Base-by-base conservation (phyloP, 179 eudicot species). In the Beta corolliflora region DNA sequence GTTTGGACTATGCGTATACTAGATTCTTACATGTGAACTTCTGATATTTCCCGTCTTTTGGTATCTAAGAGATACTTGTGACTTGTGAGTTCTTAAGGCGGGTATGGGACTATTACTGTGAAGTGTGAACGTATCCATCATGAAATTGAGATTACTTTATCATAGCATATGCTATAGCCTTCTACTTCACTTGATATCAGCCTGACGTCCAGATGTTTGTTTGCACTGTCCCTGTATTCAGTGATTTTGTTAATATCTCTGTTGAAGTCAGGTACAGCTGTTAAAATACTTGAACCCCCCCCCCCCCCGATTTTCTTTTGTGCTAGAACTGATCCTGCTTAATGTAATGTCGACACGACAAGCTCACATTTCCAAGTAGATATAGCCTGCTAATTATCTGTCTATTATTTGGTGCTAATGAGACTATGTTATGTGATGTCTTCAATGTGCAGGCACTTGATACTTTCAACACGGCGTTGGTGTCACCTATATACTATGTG, bases 401-500 rank as follows among this genome's bases (percentile, higher is more conserved):
- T 68, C 13, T 64, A 60, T 60, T 16, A 68, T 68, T 36, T 41
- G 72, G 21, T 68, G 48, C n/a, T 68, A 7, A 25, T 65, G 70
- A 13, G 2, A 10, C 72, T 36, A 19, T 69, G 9, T 50, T 45
- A 16, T 69, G 68, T 5, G 41, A 46, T 82, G 64, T 76, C 50
- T 75, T 75, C 76, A 61, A n/a, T 55, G 36, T 81, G 88, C 89
- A 90, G 93, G 93, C 93, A 72, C 89, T 90, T 46, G 93, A 90
- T 84, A 90, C 93, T 44, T 90, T 87, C 93, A 90, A 90, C 77
- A 90, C 92, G n/a, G 92, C 92, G 10, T 88, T 90, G 60, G 92
- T 90, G 50, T 90, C 91, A 50, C 93, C 93, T 44, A 90, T 90
- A 79, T 90, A 90, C 82, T 90, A 90, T 82, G 93, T 90, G 83